These are phyloP conservation scores for Fistulina hepatica DNA, from an alignment of 1,284 basidiomycete species.

Conservation along the genomic window DNA sequence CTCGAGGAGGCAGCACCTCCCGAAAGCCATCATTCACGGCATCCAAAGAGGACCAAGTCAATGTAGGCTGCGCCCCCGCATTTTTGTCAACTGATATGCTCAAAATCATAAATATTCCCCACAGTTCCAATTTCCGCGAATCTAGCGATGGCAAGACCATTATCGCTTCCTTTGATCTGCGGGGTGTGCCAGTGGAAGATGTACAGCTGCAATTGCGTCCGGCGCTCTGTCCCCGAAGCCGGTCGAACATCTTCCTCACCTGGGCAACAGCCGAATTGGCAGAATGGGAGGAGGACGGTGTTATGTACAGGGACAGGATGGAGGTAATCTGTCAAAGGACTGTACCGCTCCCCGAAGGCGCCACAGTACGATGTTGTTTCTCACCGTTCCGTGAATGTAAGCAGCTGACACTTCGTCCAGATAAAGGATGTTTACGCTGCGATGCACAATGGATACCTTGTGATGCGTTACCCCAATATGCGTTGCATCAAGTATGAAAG, in stretches of 20 bases:
- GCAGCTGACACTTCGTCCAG: neutral
- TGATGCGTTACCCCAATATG: neutral
- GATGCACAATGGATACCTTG: neutral
- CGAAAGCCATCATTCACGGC: neutral
- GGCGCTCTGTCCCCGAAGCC: neutral
- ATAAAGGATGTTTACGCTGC: slow-evolving; percentile 1
- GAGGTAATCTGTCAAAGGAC: slow-evolving; percentile 2
- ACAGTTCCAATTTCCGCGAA: neutral
- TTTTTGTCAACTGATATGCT: neutral
- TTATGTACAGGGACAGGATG: neutral
- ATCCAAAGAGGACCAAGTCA: neutral
- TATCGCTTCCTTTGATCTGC: neutral
- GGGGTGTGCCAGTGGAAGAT: neutral
- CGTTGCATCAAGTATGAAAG: no score
- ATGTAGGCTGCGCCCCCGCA: neutral
- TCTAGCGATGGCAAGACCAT: neutral
- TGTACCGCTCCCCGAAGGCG: neutral
- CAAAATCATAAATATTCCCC: neutral
- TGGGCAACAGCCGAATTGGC: neutral
- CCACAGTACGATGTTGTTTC: neutral
- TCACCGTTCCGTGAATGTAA: neutral
- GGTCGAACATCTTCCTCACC: neutral
- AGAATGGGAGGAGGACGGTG: slow-evolving; percentile 1
- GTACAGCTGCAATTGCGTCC: neutral
- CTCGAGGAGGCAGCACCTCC: slow-evolving; percentile 1